These are phyloP conservation scores for Arthrobotrys pseudoclavata DNA, from an alignment of 2,329 filamentous ascomycete species.

Conservation along the genomic window DNA sequence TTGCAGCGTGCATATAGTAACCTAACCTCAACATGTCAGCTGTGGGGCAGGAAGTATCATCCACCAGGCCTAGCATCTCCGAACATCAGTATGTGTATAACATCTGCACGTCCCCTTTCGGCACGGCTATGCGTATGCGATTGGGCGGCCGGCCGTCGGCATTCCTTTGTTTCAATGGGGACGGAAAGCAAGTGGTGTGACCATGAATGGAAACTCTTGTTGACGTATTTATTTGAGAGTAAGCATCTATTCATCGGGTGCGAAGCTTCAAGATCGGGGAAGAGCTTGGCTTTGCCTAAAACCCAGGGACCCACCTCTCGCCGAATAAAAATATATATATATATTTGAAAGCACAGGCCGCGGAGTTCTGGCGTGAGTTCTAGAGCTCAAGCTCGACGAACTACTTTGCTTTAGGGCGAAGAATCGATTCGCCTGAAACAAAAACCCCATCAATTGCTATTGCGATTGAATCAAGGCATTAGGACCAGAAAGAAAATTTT, in stretches of 20 bases:
- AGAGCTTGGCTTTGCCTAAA: too few species aligned
- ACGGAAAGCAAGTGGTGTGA: too few species aligned
- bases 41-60: too few species aligned
- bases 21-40: too few species aligned
- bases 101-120: not conserved
- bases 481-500: not conserved
- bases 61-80: too few species aligned
- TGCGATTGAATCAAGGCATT: not conserved
- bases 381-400: not conserved
- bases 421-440: not conserved
- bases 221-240: not conserved
- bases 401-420: not conserved
- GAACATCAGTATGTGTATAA: not conserved
- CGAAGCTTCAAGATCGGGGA: too few species aligned
- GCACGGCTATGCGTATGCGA: slow-evolving; percentile 2
- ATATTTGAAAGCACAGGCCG: too few species aligned
- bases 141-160: not conserved
- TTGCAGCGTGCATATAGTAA: not conserved
- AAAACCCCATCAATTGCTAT: not conserved
- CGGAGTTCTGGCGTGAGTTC: not conserved
- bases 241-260: too few species aligned
- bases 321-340: too few species aligned
- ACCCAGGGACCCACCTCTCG: too few species aligned
- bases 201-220: not conserved
- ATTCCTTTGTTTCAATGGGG: not conserved